Evolutionary conservation across 1,284 basidiomycete species (phyloP).

Genomic region (Austroboletus novae-zelandiae): DNA sequence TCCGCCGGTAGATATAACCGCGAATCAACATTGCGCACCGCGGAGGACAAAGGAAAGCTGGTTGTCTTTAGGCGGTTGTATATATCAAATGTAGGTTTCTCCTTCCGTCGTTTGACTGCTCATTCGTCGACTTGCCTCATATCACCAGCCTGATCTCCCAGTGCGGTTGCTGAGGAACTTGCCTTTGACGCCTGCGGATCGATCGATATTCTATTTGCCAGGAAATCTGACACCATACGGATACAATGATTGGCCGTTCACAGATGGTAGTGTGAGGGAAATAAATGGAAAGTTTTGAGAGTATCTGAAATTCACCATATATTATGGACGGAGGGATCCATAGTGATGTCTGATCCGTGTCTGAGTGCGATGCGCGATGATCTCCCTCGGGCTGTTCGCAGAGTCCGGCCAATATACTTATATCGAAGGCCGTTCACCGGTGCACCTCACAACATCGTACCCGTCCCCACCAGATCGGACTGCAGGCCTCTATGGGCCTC

Average conservation of each 20-base stretch:
- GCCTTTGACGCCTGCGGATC: slow-evolving; percentile 16
- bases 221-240: slow-evolving; percentile 15
- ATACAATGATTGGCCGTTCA: slow-evolving; percentile 31
- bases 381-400: too few relatives aligned
- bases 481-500: too few relatives aligned
- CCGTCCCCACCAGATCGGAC: too few relatives aligned
- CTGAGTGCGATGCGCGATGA: too few relatives aligned
- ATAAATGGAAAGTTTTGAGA: not conserved
- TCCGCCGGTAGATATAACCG: slow-evolving; percentile 40
- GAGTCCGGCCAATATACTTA: too few relatives aligned
- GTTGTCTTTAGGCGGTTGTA: slow-evolving; percentile 46
- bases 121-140: not conserved
- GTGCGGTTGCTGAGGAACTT: slow-evolving; percentile 24
- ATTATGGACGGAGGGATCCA: too few relatives aligned
- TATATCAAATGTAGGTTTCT: slow-evolving; percentile 19
- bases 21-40: slow-evolving; percentile 18
- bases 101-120: not conserved
- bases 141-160: slow-evolving; percentile 42
- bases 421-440: too few relatives aligned
- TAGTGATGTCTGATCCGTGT: too few relatives aligned
- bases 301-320: too few relatives aligned
- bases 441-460: too few relatives aligned
- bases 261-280: not conserved
- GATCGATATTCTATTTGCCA: slow-evolving; percentile 18
- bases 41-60: slow-evolving; percentile 29